These are phyloP conservation scores for Quercus agrifolia DNA, from an alignment of 306 rosid species.

Conservation along the genomic window DNA sequence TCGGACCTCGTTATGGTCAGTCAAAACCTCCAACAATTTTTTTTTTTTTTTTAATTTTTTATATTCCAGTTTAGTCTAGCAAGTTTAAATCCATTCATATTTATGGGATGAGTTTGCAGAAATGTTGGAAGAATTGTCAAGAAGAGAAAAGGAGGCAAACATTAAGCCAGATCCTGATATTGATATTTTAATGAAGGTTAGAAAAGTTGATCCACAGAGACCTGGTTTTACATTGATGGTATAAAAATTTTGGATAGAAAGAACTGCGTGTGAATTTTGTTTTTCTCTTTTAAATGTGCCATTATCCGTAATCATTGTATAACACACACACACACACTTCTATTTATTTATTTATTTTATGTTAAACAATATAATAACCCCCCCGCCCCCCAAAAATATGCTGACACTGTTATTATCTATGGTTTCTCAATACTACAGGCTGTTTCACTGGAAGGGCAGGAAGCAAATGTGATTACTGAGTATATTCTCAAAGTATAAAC, in stretches of 20 bases:
- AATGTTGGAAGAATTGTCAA: slow-evolving; percentile 64
- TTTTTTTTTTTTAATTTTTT: too few relatives aligned
- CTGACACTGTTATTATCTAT: too few relatives aligned
- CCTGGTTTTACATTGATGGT: too few relatives aligned
- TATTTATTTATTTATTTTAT: too few relatives aligned
- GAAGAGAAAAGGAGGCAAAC: slow-evolving; percentile 79
- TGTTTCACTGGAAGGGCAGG: slow-evolving; percentile 74
- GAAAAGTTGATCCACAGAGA: background rate
- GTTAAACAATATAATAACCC: too few relatives aligned
- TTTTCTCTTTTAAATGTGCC: too few relatives aligned
- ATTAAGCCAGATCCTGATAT: slow-evolving; percentile 86
- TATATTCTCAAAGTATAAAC: slow-evolving; percentile 70
- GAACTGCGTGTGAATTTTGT: too few relatives aligned
- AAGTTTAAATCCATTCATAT: background rate
- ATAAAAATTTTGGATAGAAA: too few relatives aligned
- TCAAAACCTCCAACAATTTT: background rate
- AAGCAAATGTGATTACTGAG: slow-evolving; percentile 69
- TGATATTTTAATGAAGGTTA: slow-evolving; percentile 82
- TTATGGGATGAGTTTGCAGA: slow-evolving; percentile 31
- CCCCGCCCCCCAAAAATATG: too few relatives aligned
- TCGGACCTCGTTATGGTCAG: slow-evolving; percentile 50
- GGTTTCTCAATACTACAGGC: too few relatives aligned
- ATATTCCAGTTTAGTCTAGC: background rate
- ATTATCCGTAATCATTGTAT: too few relatives aligned
- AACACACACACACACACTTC: too few relatives aligned